Evolutionary conservation across 164 flowering plant genomes (phyloP), one percentile per base, ranked within the genome.

Genomic region (Tetracentron sinense): DNA sequence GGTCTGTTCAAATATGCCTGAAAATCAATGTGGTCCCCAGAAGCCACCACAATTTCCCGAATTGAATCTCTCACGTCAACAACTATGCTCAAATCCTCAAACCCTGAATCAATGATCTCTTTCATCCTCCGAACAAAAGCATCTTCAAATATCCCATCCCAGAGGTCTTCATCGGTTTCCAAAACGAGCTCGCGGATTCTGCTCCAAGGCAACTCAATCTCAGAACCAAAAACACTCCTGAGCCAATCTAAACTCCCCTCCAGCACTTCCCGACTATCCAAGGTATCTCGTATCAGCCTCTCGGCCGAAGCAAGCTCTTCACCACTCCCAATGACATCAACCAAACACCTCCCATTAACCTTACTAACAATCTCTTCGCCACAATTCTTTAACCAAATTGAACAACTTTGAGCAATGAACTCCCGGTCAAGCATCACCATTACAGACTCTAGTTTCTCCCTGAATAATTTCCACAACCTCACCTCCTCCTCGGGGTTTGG

Each of bases 171-270:
- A 69, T 87, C 82, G 58, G 72, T 80, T 48, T 75, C 82, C 74
- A 92, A 63, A 35, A 95, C 90, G 69, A 95, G 96, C 75, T 89
- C 94, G 7, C 92, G 74, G 20, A 84, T 76, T 23, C 87, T 75
- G 42, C 85, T 83, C 99, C 99, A 95, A 17, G 99, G 99, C 50
- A 83, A 74, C 74, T 92, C 97, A 62, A 95, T 82, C 69, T 88
- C 97, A 49, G 96, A 89, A 38, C 97, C 99, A 70, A 89, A 92
- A 42, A 92, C 96, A 78, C 83, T 87, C 77, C 69, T 88, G 6
- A 95, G 83, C 99, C 99, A 95, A 75, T 89, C 97, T 64, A 95
- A 74, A 75, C 97, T 89, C 23, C 90, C 97, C 68, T 84, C 88
- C 68, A 95, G 67, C 22, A 85, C 97, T 33, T 85, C 79, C 64